phyloP scores from a whole-genome alignment of 805 yeast genomes.

The Sugiyamaella mastotermitis region DNA sequence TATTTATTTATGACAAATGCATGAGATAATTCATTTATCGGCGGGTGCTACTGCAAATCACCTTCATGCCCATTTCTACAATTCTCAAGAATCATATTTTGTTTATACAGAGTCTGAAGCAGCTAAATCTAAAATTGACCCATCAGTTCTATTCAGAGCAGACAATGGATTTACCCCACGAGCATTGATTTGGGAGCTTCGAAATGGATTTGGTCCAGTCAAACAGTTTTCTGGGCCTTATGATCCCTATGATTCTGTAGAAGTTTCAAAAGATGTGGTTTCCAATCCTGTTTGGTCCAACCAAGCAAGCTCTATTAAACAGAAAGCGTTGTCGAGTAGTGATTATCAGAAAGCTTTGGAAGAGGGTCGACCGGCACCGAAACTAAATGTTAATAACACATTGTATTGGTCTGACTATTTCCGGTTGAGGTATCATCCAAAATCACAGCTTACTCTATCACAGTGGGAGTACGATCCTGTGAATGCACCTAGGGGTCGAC shows the following conservation, averaged over 20 bases:
- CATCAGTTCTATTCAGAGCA: slow-evolving; percentile 43
- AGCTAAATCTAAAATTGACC: slow-evolving; percentile 33
- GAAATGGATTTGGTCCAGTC: slow-evolving; percentile 70
- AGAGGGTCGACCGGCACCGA: slow-evolving; percentile 22
- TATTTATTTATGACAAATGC: no score
- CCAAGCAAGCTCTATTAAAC: neutral
- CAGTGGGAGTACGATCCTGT: slow-evolving; percentile 54
- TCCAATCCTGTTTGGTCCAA: neutral
- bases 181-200: slow-evolving; percentile 71
- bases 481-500: slow-evolving; percentile 28
- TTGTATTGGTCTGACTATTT: slow-evolving; percentile 78
- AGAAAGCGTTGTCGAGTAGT: slow-evolving; percentile 39
- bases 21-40: slow-evolving; percentile 67
- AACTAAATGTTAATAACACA: slow-evolving; percentile 38
- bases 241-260: slow-evolving; percentile 16
- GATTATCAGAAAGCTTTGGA: slow-evolving; percentile 64
- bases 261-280: no score
- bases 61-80: slow-evolving; percentile 73
- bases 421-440: slow-evolving; percentile 60
- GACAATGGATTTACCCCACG: slow-evolving; percentile 71
- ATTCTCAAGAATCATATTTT: slow-evolving; percentile 65
- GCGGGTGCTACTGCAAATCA: slow-evolving; percentile 71
- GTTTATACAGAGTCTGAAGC: slow-evolving; percentile 38
- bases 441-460: slow-evolving; percentile 45
- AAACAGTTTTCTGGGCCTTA: slow-evolving; percentile 10